Evolutionary conservation across 169 alveolate species (phyloP).

Genomic region (Theileria parva): DNA sequence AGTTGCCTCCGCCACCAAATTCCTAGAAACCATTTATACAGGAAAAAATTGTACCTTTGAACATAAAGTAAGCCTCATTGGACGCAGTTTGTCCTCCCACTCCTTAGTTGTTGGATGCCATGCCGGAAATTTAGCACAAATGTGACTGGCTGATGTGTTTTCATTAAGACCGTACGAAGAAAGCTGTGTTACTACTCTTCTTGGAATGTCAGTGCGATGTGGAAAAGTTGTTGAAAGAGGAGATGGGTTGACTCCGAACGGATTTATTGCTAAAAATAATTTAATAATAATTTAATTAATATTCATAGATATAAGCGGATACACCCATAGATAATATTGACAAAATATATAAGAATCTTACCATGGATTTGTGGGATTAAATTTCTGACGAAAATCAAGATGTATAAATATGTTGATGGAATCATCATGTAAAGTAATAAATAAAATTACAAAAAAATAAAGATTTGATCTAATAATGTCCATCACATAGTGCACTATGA

Average conservation of each 20-base stretch:
- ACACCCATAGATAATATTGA: background rate
- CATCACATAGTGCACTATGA: conserved; percentile 1
- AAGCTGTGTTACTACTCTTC: background rate
- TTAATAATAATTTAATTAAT: background rate
- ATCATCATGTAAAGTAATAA: background rate
- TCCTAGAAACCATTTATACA: conserved; percentile 3
- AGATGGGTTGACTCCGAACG: background rate
- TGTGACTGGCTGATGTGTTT: background rate
- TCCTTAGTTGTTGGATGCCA: conserved; percentile 7
- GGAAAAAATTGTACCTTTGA: background rate
- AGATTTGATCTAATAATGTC: background rate
- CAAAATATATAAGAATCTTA: background rate
- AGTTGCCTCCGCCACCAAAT: conserved; percentile 65
- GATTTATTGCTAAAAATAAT: background rate
- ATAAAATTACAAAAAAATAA: background rate
- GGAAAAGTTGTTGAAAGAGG: background rate
- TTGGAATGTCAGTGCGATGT: conserved; percentile 10
- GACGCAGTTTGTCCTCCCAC: conserved; percentile 19
- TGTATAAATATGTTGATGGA: background rate
- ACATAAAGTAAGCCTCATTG: conserved; percentile 7
- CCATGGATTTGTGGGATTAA: conserved; percentile 3
- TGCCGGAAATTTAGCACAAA: background rate
- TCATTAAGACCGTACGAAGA: background rate
- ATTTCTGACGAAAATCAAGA: background rate
- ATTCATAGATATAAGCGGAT: background rate